These are phyloP conservation scores for Alnus glutinosa DNA, from an alignment of 306 rosid genomes.

Conservation along the genomic window DNA sequence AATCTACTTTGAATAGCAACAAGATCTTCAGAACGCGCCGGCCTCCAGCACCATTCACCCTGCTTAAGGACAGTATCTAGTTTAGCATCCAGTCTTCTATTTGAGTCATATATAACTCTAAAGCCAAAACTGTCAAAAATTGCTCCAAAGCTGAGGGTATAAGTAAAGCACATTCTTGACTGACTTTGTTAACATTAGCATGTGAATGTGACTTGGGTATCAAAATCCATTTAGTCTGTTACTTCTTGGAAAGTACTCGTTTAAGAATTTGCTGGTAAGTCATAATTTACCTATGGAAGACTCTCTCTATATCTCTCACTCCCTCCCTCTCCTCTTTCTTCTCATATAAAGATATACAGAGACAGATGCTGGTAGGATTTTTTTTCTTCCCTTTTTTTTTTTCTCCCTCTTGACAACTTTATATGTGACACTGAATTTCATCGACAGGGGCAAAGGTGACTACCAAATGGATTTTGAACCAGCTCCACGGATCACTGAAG, in stretches of 20 bases:
- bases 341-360: not conserved
- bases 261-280: not conserved
- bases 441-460: constrained; percentile 71
- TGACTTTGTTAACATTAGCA: not conserved
- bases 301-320: not conserved
- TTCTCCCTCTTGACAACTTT: not conserved
- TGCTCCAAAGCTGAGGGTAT: not conserved
- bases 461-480: constrained; percentile 89
- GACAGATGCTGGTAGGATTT: not conserved
- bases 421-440: constrained; percentile 20
- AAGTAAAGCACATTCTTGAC: too few relatives aligned
- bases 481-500: constrained; percentile 89
- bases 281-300: not conserved
- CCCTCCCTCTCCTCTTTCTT: not conserved
- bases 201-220: not conserved
- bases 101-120: too few relatives aligned
- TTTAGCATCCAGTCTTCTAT: too few relatives aligned
- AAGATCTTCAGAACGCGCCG: too few relatives aligned
- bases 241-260: not conserved
- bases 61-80: too few relatives aligned
- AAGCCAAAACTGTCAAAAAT: too few relatives aligned
- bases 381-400: too few relatives aligned
- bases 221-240: not conserved
- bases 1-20: too few relatives aligned
- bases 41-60: too few relatives aligned